Evolutionary conservation across 2,329 filamentous ascomycete species (phyloP).

Genomic region (Botryosphaeria agaves): DNA sequence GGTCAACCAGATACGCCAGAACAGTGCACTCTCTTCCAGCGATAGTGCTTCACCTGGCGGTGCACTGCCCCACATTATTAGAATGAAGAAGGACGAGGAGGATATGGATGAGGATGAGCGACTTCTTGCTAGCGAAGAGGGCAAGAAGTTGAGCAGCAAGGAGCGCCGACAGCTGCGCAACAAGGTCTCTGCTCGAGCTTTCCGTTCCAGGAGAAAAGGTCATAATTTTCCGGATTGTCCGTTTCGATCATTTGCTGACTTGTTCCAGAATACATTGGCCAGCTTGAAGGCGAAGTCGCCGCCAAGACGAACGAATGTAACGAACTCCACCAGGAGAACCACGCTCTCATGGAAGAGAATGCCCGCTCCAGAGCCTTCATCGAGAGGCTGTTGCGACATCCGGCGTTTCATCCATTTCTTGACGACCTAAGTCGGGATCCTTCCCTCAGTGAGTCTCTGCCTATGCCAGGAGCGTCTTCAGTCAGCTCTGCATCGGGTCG

Average conservation of each 20-base stretch:
- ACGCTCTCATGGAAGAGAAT: slow-evolving; percentile 48
- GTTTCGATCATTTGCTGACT: slow-evolving; percentile 28
- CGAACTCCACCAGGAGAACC: slow-evolving; percentile 66
- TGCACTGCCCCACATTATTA: slow-evolving; percentile 49
- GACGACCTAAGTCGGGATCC: slow-evolving; percentile 24
- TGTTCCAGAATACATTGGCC: slow-evolving; percentile 77
- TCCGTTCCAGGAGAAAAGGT: slow-evolving; percentile 98
- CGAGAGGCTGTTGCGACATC: slow-evolving; percentile 46
- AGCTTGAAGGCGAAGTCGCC: slow-evolving; percentile 81
- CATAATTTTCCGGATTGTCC: slow-evolving; percentile 19
- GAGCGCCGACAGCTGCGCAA: slow-evolving; percentile 93
- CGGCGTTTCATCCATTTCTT: slow-evolving; percentile 29
- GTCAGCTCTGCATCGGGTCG: slow-evolving; percentile 5
- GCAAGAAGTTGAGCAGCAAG: slow-evolving; percentile 98
- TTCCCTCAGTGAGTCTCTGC: slow-evolving; percentile 7
- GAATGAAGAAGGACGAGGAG: slow-evolving; percentile 81
- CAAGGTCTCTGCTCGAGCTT: slow-evolving; percentile 94
- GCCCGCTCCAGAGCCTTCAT: slow-evolving; percentile 45
- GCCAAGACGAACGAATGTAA: slow-evolving; percentile 69
- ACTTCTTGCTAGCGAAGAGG: slow-evolving; percentile 86
- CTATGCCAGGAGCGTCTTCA: slow-evolving; percentile 5
- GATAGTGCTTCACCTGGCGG: slow-evolving; percentile 28
- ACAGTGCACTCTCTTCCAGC: slow-evolving; percentile 40
- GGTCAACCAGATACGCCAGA: slow-evolving; percentile 77
- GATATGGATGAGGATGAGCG: slow-evolving; percentile 98